These are phyloP conservation scores for Monascus purpureus DNA, from an alignment of 495 filamentous ascomycete species.

Conservation along the genomic window DNA sequence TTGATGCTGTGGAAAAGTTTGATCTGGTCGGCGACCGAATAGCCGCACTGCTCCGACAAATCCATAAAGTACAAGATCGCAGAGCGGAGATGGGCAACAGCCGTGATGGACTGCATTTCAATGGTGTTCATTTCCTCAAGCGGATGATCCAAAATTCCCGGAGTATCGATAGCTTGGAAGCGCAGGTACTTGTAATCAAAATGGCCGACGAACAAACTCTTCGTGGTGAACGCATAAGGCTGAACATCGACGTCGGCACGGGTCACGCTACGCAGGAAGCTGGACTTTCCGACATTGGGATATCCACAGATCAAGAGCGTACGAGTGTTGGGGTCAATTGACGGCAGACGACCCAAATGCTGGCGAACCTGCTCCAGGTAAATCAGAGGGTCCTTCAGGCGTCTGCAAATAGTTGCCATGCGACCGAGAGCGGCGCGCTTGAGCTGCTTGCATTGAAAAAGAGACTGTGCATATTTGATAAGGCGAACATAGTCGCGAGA, in stretches of 20 bases:
- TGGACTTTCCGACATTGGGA: conserved; percentile 95
- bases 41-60: conserved; percentile 93
- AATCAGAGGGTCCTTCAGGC: conserved; percentile 81
- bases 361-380: conserved; percentile 98
- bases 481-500: conserved; percentile 86
- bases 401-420: conserved; percentile 92
- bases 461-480: conserved; percentile 87
- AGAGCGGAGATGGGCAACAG: conserved; percentile 87
- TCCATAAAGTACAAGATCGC: conserved; percentile 98
- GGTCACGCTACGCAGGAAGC: conserved; percentile 80
- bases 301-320: conserved; percentile 94
- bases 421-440: conserved; percentile 81
- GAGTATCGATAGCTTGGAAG: conserved; percentile 81
- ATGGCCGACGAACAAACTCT: conserved; percentile 92
- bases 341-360: conserved; percentile 92
- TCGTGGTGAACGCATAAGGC: conserved; percentile 97
- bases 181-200: conserved; percentile 98
- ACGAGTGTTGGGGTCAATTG: conserved; percentile 91
- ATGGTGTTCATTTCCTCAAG: conserved; percentile 99
- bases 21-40: conserved; percentile 82
- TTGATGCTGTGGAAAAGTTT: conserved; percentile 90
- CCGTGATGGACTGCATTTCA: conserved; percentile 96
- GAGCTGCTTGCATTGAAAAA: conserved; percentile 93
- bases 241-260: conserved; percentile 95
- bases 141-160: conserved; percentile 93